A percentile compares a stretch with the other conserved stretches of the same genome.
phyloP scores from a whole-genome alignment of 1,284 basidiomycete species.

The Amylostereum chailletii region DNA sequence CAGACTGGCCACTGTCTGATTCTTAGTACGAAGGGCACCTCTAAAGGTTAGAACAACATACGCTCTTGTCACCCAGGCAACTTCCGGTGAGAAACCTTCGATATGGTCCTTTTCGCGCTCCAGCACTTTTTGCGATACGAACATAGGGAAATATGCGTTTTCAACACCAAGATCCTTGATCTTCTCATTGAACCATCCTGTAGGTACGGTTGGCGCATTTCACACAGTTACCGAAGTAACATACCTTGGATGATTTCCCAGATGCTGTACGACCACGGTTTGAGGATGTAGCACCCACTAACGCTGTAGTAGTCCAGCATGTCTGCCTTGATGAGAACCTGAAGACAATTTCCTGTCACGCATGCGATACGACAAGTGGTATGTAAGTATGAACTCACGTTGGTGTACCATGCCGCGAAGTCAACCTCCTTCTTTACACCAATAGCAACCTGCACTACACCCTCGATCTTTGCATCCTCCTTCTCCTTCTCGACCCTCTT shows the following conservation, averaged over 20 bases:
- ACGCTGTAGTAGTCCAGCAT: conserved; percentile 99
- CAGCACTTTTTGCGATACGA: conserved; percentile 87
- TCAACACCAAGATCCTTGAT: conserved; percentile 96
- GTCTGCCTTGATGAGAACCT: conserved; percentile 97
- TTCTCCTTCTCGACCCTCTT: conserved; percentile 48
- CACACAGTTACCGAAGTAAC: conserved; percentile 10
- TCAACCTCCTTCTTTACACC: conserved; percentile 93
- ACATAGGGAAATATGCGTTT: conserved; percentile 99
- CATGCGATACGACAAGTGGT: not conserved
- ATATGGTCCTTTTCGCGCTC: conserved; percentile 99
- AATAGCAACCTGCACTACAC: conserved; percentile 85
- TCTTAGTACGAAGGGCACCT: not conserved
- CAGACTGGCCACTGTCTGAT: conserved; percentile 69
- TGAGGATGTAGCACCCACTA: conserved; percentile 97
- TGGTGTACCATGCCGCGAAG: conserved; percentile 92
- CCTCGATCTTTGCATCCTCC: conserved; percentile 76
- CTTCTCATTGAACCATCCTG: conserved; percentile 85
- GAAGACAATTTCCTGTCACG: conserved; percentile 6
- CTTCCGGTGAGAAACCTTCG: conserved; percentile 99
- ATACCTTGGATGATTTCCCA: conserved; percentile 93
- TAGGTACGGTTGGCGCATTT: conserved; percentile 1
- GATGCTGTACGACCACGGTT: conserved; percentile 95
- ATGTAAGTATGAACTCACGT: conserved; percentile 39
- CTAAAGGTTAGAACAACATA: conserved; percentile 32
- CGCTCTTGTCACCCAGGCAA: conserved; percentile 98